Percentiles rank a stretch among this genome's conserved stretches.
These are phyloP conservation scores for Papiliotrema fonsecae DNA, from an alignment of 1,284 basidiomycete genomes.

Conservation along the genomic window DNA sequence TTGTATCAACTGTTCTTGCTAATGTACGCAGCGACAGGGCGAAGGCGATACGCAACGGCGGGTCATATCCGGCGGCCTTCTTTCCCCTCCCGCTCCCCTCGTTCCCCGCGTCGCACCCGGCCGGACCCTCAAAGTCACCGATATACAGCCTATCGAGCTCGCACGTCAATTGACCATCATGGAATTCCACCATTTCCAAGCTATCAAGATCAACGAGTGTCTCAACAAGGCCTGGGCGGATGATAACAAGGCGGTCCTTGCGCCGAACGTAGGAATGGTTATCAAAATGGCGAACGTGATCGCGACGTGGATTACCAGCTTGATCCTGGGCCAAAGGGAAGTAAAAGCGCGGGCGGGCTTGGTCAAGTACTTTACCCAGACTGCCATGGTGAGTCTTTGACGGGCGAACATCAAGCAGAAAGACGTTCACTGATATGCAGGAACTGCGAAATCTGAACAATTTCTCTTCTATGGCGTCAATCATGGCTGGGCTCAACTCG, in stretches of 20 bases:
- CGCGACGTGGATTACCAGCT: conserved; percentile 83
- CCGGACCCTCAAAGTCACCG: conserved; percentile 29
- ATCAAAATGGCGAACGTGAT: conserved; percentile 82
- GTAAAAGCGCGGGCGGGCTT: conserved; percentile 71
- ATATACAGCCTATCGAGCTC: conserved; percentile 72
- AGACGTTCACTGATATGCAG: conserved; percentile 49
- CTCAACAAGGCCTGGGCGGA: conserved; percentile 54
- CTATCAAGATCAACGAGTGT: conserved; percentile 87
- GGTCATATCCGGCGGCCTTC: conserved; percentile 22
- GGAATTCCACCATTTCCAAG: conserved; percentile 80
- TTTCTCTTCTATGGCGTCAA: conserved; percentile 95
- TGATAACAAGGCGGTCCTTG: conserved; percentile 15
- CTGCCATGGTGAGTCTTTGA: conserved; percentile 81
- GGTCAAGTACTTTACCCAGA: conserved; percentile 82
- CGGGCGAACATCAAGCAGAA: conserved; percentile 48
- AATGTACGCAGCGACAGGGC: conserved; percentile 17
- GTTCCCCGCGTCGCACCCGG: conserved; percentile 26
- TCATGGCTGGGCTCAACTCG: conserved; percentile 89
- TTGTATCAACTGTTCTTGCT: not conserved
- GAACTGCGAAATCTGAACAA: conserved; percentile 86
- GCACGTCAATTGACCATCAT: conserved; percentile 91
- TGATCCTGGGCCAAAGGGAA: conserved; percentile 75
- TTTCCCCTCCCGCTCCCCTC: conserved; percentile 35
- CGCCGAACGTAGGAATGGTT: conserved; percentile 60
- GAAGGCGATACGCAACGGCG: conserved; percentile 19